Evolutionary conservation across 768 basidiomycete genomes (phyloP).

Genomic region (Lactarius sanguifluus): DNA sequence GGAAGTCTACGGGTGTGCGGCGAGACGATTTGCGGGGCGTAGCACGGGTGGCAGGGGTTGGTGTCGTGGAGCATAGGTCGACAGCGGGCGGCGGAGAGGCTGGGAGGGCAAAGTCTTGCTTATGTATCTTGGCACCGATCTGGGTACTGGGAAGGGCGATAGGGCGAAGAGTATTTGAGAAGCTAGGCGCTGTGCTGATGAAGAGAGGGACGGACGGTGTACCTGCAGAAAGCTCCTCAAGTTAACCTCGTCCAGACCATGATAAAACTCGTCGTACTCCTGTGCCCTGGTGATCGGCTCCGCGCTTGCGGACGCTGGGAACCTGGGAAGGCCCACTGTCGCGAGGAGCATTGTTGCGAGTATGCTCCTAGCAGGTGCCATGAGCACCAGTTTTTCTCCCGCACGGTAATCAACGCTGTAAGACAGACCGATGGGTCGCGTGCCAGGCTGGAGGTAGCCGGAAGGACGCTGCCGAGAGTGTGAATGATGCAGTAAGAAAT

Average conservation of each 20-base stretch:
- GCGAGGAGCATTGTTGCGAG: conserved; percentile 38
- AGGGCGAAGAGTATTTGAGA: no score
- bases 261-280: conserved; percentile 34
- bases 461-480: no score
- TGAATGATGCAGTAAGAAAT: no score
- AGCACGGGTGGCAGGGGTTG: conserved; percentile 43
- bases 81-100: no score
- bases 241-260: conserved; percentile 39
- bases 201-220: no score
- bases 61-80: conserved; percentile 34
- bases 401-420: conserved; percentile 71
- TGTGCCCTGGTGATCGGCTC: conserved; percentile 33
- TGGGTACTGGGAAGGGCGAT: no score
- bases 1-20: conserved; percentile 71
- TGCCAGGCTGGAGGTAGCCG: conserved; percentile 55
- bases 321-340: conserved; percentile 36
- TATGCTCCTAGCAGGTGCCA: conserved; percentile 34
- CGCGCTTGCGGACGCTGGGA: conserved; percentile 33
- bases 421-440: conserved; percentile 48
- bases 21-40: conserved; percentile 86
- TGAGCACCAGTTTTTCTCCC: conserved; percentile 68
- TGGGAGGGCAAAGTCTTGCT: no score
- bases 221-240: no score
- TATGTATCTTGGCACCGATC: no score
- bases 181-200: no score